Conservation (phyloP, 176 grass and related monocot genomes). For the Poa pratensis region DNA sequence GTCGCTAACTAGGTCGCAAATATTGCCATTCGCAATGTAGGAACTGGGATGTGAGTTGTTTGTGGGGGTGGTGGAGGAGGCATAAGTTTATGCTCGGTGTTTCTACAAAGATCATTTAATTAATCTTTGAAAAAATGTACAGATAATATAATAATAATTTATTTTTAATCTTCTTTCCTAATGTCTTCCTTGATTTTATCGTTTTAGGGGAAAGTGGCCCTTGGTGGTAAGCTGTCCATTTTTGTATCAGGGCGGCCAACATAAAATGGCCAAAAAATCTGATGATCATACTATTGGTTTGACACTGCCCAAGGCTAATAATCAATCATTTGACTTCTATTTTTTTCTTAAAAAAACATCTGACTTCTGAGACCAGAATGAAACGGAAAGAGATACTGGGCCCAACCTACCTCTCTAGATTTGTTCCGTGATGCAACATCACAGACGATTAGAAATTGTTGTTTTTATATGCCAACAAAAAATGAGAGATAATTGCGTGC, state of each 20-base stretch:
- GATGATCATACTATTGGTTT: neutral
- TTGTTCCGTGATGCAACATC: neutral
- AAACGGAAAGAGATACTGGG: neutral
- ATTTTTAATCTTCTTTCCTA: neutral
- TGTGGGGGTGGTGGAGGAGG: no score
- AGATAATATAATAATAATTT: neutral
- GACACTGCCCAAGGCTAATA: neutral
- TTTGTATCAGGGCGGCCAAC: neutral
- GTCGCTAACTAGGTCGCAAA: no score
- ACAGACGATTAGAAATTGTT: neutral
- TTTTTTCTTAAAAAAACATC: neutral
- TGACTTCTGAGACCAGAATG: neutral
- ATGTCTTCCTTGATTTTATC: neutral
- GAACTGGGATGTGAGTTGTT: no score
- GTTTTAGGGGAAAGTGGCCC: neutral
- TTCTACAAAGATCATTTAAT: no score
- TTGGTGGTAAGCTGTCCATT: neutral
- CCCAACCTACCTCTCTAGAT: neutral
- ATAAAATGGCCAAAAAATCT: neutral
- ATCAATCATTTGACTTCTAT: constrained; percentile 35
- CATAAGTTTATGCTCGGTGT: no score
- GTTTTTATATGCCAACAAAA: neutral
- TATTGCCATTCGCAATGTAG: no score
- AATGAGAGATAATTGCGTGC: neutral
- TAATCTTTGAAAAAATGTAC: neutral